Percentiles rank a stretch among this genome's conserved stretches.
These are phyloP conservation scores for Austroboletus rostrupii DNA, from an alignment of 1,284 basidiomycete genomes.

Conservation along the genomic window DNA sequence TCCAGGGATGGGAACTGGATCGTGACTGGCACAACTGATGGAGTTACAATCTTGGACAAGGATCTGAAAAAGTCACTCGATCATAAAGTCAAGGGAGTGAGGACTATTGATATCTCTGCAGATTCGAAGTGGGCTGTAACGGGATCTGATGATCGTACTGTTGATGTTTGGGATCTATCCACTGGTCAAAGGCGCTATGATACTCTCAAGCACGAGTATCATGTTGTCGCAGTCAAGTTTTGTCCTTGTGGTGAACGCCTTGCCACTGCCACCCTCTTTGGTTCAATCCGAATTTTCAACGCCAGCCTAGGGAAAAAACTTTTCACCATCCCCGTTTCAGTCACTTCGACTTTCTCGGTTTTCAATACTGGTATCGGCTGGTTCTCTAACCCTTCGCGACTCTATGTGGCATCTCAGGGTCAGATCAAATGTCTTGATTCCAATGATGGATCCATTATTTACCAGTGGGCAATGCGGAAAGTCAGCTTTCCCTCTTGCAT, in stretches of 20 bases:
- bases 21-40: conserved; percentile 8
- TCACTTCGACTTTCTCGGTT: conserved; percentile 6
- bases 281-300: conserved; percentile 12
- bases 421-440: conserved; percentile 18
- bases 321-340: conserved; percentile 13
- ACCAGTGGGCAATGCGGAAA: conserved; percentile 5
- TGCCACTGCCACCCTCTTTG: conserved; percentile 14
- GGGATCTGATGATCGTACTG: conserved; percentile 5
- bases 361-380: conserved; percentile 11
- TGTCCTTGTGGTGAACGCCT: conserved; percentile 11
- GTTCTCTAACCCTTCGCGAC: conserved; percentile 13
- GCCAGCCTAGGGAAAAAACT: conserved; percentile 12
- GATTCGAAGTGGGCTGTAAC: conserved; percentile 9
- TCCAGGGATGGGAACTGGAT: conserved; percentile 14
- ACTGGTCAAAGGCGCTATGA: not conserved
- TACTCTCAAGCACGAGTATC: conserved; percentile 12
- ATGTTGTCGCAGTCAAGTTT: conserved; percentile 20
- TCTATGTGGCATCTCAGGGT: conserved; percentile 19
- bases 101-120: conserved; percentile 10
- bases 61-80: not conserved
- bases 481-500: not conserved
- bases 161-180: conserved; percentile 9
- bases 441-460: conserved; percentile 12
- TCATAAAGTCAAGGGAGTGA: conserved; percentile 8
- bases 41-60: conserved; percentile 13